These are phyloP conservation scores for Candida piceae DNA, from an alignment of 805 yeast species.

Conservation along the genomic window DNA sequence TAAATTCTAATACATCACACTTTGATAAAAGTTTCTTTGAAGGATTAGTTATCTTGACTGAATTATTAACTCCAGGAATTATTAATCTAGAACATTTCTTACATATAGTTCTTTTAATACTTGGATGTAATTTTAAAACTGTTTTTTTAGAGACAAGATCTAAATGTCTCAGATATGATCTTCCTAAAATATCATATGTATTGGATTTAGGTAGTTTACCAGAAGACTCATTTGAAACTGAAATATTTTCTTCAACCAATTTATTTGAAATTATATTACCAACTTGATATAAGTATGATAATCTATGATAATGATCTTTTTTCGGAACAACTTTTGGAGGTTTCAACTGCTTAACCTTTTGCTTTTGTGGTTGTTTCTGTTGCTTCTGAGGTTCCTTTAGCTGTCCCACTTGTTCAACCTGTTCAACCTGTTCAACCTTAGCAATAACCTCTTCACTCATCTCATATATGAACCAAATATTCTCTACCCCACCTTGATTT, in stretches of 20 bases:
- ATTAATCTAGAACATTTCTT: constrained; percentile 54
- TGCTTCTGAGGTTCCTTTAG: too few species aligned
- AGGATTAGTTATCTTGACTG: constrained; percentile 36
- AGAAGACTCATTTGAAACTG: not conserved
- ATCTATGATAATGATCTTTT: constrained; percentile 54
- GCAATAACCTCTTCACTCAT: too few species aligned
- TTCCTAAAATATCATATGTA: constrained; percentile 40
- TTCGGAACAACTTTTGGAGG: constrained; percentile 41
- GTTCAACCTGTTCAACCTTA: too few species aligned
- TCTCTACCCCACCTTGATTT: too few species aligned
- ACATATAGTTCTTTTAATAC: constrained; percentile 63
- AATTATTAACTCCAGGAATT: constrained; percentile 43
- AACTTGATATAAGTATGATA: constrained; percentile 55
- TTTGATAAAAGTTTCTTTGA: constrained; percentile 30
- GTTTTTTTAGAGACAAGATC: constrained; percentile 62
- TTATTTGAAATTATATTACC: constrained; percentile 35
- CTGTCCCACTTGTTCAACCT: too few species aligned
- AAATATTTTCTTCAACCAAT: not conserved
- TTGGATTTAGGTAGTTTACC: constrained; percentile 1
- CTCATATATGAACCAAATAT: too few species aligned
- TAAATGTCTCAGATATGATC: constrained; percentile 50
- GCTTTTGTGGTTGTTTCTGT: not conserved
- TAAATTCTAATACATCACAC: constrained; percentile 43
- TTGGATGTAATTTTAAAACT: constrained; percentile 60
- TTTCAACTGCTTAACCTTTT: constrained; percentile 9